These are phyloP conservation scores for Paecilomyces sp. DNA, from an alignment of 2,329 filamentous ascomycete genomes.

Conservation along the genomic window DNA sequence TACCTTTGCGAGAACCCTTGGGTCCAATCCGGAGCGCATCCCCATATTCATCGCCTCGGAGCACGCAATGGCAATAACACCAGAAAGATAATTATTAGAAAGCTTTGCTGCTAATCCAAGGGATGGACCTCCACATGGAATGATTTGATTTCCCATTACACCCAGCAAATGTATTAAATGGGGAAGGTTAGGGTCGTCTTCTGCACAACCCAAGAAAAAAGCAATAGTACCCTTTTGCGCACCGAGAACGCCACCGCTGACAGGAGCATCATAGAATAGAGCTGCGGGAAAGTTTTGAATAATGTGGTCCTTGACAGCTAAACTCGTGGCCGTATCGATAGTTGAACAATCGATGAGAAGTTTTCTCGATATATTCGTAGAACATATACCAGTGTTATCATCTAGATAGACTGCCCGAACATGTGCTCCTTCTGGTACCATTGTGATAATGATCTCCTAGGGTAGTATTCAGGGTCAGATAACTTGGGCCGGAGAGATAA, in stretches of 20 bases:
- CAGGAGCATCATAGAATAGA: conserved; percentile 48
- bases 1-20: conserved; percentile 45
- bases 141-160: conserved; percentile 48
- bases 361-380: conserved; percentile 35
- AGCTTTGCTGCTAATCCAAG: conserved; percentile 54
- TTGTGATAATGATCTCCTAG: conserved; percentile 45
- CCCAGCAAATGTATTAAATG: conserved; percentile 39
- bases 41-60: conserved; percentile 56
- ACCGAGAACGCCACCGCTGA: conserved; percentile 48
- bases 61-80: conserved; percentile 51
- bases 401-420: conserved; percentile 47
- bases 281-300: conserved; percentile 30
- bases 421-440: conserved; percentile 48
- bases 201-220: conserved; percentile 45
- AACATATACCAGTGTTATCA: conserved; percentile 34
- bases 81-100: conserved; percentile 56
- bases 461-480: too few relatives aligned
- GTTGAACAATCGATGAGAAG: conserved; percentile 50
- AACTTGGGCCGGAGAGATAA: background rate
- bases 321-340: conserved; percentile 47
- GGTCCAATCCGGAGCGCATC: conserved; percentile 51
- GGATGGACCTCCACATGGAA: conserved; percentile 50
- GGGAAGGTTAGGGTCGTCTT: conserved; percentile 36
- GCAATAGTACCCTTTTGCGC: conserved; percentile 46
- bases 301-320: conserved; percentile 38